A percentile compares a stretch with the other conserved stretches of the same genome.
Conservation (phyloP, 2,329 filamentous ascomycete species). For the Penicillium sp. region DNA sequence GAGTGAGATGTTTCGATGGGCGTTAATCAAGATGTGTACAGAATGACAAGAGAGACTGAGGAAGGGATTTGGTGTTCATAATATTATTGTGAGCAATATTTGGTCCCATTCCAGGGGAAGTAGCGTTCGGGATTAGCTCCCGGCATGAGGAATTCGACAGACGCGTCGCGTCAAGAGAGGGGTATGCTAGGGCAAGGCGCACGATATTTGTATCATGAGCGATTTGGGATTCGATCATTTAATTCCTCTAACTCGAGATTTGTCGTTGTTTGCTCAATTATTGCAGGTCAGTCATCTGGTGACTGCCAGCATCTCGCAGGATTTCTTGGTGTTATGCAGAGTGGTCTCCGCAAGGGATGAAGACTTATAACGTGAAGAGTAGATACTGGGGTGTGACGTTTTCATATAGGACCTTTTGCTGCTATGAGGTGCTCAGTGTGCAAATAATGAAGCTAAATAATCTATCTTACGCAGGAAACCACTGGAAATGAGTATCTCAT, state of each 20-base stretch:
- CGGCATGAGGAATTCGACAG: neutral
- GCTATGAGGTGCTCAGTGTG: neutral
- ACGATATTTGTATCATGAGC: neutral
- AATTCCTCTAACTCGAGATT: neutral
- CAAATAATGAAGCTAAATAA: neutral
- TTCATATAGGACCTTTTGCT: neutral
- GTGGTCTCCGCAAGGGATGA: neutral
- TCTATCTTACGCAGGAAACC: accelerated
- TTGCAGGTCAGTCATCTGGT: neutral
- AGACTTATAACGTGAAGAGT: neutral
- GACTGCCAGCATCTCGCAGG: neutral
- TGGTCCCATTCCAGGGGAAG: neutral
- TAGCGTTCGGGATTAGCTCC: neutral
- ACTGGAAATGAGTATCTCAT: neutral
- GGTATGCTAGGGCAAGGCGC: neutral
- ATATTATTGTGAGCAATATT: neutral
- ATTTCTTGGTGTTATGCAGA: neutral
- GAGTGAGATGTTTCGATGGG: neutral
- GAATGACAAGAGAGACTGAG: too few species aligned
- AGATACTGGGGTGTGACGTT: neutral
- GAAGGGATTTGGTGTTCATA: neutral
- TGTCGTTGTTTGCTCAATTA: neutral
- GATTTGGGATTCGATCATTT: neutral
- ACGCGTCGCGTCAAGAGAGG: neutral
- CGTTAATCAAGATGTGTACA: neutral